Base-by-base conservation (phyloP, 164 flowering plant genomes). In the Warburgia ugandensis region DNA sequence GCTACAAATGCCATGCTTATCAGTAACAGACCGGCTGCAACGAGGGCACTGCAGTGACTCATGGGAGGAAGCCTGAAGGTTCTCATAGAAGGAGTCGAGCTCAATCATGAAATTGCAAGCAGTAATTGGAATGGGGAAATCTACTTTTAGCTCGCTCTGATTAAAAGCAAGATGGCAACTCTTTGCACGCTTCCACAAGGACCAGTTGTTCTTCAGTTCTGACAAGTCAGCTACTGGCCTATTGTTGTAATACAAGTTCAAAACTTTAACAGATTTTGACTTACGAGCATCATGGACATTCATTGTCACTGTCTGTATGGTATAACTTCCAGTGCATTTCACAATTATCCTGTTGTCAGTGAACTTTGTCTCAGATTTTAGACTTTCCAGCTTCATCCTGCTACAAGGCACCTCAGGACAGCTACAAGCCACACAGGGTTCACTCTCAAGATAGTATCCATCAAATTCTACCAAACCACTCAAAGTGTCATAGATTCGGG, bases 31-130 rank as follows among this genome's bases (percentile, higher is more conserved):
- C 29, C 97, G 76, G 66, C 92, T 94, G 74, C 99, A 94, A 12
- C 99, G 91, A 4, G 99, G 99, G 63, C 99, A 94, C 66, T 89
- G 99, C 75, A 94, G 66, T 47, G 97, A 87, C 64, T 94, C 99
- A 43, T 84, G 90, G 36, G 99, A 94, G 23, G 84, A 72, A 35
- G 97, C 99, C 60, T 94, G 99, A 62, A 94, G 96, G 72, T 94
- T 94, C 64, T 94, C 97, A 68, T 89, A 94, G 60, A 94, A 94
- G 4, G 97, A 94, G 65, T 94, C 97, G 49, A 94, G 75, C 70
- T 94, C 99, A 63, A 94, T 94, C 99, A 94, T 94, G 68, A 94
- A 89, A 61, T 94, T 94, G 63, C 99, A 94, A 38, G 99, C 99
- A 38, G 95, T 94, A 27, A 89, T 86, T 35, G 99, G 99, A 55